Evolutionary conservation across 352 stramenopile genomes (phyloP).

Genomic region (Phytophthora pistaciae): DNA sequence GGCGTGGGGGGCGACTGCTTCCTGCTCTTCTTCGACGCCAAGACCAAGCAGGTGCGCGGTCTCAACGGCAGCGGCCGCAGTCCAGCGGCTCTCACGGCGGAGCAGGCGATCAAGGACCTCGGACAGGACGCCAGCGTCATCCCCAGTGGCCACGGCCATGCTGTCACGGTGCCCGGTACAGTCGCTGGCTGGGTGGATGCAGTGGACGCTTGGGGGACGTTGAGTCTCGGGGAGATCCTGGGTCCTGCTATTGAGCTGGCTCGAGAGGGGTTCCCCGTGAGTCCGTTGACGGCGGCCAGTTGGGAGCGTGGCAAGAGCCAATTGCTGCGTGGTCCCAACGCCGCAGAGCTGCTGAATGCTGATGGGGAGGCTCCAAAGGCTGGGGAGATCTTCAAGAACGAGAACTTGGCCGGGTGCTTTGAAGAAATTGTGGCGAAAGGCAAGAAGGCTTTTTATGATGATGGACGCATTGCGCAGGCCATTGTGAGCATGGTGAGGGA

Average conservation of each 20-base stretch:
- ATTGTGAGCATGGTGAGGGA: constrained; percentile 87
- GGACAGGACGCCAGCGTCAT: constrained; percentile 43
- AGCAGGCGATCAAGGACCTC: constrained; percentile 62
- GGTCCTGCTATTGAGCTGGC: constrained; percentile 91
- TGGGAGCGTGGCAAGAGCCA: constrained; percentile 85
- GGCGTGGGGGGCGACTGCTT: constrained; percentile 96
- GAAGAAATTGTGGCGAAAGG: constrained; percentile 88
- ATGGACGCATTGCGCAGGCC: constrained; percentile 83
- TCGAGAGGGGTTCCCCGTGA: constrained; percentile 94
- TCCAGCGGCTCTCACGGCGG: constrained; percentile 82
- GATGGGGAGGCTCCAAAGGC: constrained; percentile 57
- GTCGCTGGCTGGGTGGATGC: constrained; percentile 94
- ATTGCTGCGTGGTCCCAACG: constrained; percentile 66
- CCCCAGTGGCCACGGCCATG: constrained; percentile 67
- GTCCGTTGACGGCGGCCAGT: constrained; percentile 84
- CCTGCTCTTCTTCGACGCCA: constrained; percentile 94
- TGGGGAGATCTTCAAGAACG: constrained; percentile 91
- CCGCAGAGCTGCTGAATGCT: constrained; percentile 59
- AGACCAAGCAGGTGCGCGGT: constrained; percentile 80
- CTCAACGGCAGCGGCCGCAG: constrained; percentile 95
- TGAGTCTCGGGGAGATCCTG: constrained; percentile 90
- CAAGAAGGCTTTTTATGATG: constrained; percentile 87
- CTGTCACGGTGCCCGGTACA: constrained; percentile 92
- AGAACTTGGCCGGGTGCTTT: constrained; percentile 86
- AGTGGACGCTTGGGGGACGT: constrained; percentile 82